Conservation (phyloP, 2,329 filamentous ascomycete genomes). For the Venturia oleaginea region DNA sequence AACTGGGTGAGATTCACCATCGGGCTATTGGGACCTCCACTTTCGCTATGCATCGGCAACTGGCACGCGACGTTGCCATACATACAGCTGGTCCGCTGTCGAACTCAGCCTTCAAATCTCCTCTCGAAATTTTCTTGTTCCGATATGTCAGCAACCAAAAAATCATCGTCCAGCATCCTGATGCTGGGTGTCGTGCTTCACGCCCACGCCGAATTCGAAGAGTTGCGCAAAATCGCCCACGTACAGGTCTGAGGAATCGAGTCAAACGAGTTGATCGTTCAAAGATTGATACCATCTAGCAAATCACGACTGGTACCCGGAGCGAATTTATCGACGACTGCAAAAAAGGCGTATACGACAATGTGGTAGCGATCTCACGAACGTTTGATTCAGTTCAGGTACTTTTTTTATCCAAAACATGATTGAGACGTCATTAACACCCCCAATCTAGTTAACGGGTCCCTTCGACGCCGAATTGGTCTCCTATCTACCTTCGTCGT, state of each 20-base stretch:
- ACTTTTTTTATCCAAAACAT: neutral
- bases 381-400: neutral
- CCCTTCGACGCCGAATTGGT: constrained; percentile 6
- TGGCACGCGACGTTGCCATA: neutral
- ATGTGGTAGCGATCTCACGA: neutral
- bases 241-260: neutral
- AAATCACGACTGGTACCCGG: neutral
- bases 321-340: neutral
- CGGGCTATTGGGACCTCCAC: neutral
- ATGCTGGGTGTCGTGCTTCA: neutral
- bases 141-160: neutral
- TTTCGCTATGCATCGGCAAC: neutral
- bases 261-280: neutral
- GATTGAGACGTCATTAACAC: too few species aligned
- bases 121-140: neutral
- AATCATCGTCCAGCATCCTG: neutral
- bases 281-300: neutral
- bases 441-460: neutral
- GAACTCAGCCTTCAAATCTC: neutral
- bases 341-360: neutral
- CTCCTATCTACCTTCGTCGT: constrained; percentile 30
- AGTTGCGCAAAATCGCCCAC: neutral
- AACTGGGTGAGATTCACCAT: neutral
- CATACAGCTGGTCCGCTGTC: neutral
- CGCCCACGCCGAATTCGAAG: neutral